Evolutionary conservation across 169 alveolate genomes (phyloP).

Genomic region (Cryptosporidium tyzzeri): DNA sequence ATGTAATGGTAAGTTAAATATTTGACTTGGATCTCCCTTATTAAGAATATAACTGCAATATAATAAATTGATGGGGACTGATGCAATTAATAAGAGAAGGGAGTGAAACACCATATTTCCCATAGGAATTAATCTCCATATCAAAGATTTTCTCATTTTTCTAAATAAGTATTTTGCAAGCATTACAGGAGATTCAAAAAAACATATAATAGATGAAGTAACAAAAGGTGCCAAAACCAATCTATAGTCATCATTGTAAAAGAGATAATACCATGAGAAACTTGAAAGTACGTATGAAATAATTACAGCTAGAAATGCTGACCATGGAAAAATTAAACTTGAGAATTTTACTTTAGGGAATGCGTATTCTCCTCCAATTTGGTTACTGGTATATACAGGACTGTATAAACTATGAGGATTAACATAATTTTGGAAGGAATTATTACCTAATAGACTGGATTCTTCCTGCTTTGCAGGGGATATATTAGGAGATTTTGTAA

Average conservation of each 20-base stretch:
- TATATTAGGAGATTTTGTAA: slow-evolving; percentile 41
- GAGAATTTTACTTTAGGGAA: slow-evolving; percentile 70
- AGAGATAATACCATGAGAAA: slow-evolving; percentile 61
- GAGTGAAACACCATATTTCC: slow-evolving; percentile 68
- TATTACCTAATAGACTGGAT: slow-evolving; percentile 27
- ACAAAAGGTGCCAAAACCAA: slow-evolving; percentile 48
- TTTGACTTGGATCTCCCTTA: slow-evolving; percentile 45
- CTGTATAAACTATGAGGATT: slow-evolving; percentile 33
- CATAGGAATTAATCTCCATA: slow-evolving; percentile 67
- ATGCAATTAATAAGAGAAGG: slow-evolving; percentile 11
- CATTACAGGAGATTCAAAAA: slow-evolving; percentile 71
- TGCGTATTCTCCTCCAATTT: slow-evolving; percentile 54
- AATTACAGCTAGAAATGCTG: slow-evolving; percentile 51
- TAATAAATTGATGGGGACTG: slow-evolving; percentile 55
- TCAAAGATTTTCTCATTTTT: slow-evolving; percentile 56
- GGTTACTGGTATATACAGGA: slow-evolving; percentile 60
- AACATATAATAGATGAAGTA: slow-evolving; percentile 58
- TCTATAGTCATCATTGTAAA: slow-evolving; percentile 49
- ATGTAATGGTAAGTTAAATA: slow-evolving; percentile 40
- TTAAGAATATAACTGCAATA: slow-evolving; percentile 41
- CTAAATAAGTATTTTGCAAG: slow-evolving; percentile 68
- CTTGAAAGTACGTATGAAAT: slow-evolving; percentile 44
- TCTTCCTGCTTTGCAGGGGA: slow-evolving; percentile 54
- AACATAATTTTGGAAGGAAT: slow-evolving; percentile 1
- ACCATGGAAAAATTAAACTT: slow-evolving; percentile 66